Base-by-base conservation (phyloP, 1,139 yeast species). In the Blastobotrys aristatus region DNA sequence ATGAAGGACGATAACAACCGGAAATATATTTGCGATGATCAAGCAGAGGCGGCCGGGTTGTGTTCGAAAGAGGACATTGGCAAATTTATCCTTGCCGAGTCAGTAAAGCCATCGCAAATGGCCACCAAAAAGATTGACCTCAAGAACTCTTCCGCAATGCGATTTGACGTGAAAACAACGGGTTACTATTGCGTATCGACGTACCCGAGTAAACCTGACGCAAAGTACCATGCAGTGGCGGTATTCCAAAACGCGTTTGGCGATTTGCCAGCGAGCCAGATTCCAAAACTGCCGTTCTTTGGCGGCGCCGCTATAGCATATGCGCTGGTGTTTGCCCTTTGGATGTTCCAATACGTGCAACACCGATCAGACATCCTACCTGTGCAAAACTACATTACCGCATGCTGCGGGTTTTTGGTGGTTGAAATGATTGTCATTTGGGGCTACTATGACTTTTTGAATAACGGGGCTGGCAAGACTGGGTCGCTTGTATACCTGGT, bases 121-220 rank as follows among this genome's bases (percentile, higher is more conserved):
- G 72, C 79, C 34, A 76, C 88, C 0, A 71, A 77, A 27, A 71
- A 73, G 47, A 68, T 87, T 58, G 73, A 73, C 21, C 73, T 76
- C 18, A 67, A 76, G 47, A 89, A 92, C 2, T 72, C 77, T 20
- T 79, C 80, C 36, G 77, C 79, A 43, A 67, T 80, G 50, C 74
- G 76, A 44, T 92, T 89, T 62, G 73, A 75, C 3, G 78, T 94
- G 36, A 71, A 75, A 52, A 72, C 74, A 48, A 87, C 97, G 0
- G 97, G 97, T 2, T 92, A 85, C 66, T 92, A 90, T 69, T 92
- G 99, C 71, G 83, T 92, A 26, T 80, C 89, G 1, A 84, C 95
- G 0, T 79, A 72, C 56, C 73, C 81, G 20, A 61, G 64, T 37
- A 53, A 64, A 2, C 58, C 61, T 4, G 63, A 64, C 31, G 62